Evolutionary conservation across 2,329 filamentous ascomycete species (phyloP).

Genomic region (Alternaria angustiovoidea): DNA sequence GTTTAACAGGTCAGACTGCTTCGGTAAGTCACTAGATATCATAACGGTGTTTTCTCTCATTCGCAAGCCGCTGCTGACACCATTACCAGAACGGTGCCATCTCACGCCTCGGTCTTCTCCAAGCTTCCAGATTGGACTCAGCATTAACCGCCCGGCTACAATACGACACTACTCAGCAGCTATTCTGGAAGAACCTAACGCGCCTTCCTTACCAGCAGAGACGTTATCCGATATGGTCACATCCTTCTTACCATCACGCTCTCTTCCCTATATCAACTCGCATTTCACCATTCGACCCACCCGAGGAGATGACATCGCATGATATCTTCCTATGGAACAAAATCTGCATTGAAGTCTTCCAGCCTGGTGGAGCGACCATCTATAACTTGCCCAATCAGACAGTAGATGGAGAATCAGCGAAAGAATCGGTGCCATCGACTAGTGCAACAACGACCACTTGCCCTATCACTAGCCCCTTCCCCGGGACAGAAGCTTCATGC

Average conservation of each 20-base stretch:
- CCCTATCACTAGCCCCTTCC: not conserved
- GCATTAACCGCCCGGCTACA: not conserved
- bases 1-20: slow-evolving; percentile 15
- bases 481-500: not conserved
- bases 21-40: slow-evolving; percentile 6
- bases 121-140: slow-evolving; percentile 9
- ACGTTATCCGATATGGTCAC: slow-evolving; percentile 6
- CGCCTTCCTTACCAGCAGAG: not conserved
- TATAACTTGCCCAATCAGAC: not conserved
- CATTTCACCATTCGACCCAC: not conserved
- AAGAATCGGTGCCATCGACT: not conserved
- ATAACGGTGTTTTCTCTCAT: not conserved
- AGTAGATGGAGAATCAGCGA: no score
- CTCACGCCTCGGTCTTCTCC: slow-evolving; percentile 20
- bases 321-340: slow-evolving; percentile 18
- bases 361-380: not conserved
- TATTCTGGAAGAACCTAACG: slow-evolving; percentile 9
- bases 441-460: no score
- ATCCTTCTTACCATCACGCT: slow-evolving; percentile 1
- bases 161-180: slow-evolving; percentile 3
- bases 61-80: not conserved
- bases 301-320: slow-evolving; percentile 14
- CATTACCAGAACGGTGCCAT: slow-evolving; percentile 17
- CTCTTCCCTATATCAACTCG: not conserved
- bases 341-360: slow-evolving; percentile 11